phyloP scores from a whole-genome alignment of 305 asterid species.

The Fraxinus baroniana region DNA sequence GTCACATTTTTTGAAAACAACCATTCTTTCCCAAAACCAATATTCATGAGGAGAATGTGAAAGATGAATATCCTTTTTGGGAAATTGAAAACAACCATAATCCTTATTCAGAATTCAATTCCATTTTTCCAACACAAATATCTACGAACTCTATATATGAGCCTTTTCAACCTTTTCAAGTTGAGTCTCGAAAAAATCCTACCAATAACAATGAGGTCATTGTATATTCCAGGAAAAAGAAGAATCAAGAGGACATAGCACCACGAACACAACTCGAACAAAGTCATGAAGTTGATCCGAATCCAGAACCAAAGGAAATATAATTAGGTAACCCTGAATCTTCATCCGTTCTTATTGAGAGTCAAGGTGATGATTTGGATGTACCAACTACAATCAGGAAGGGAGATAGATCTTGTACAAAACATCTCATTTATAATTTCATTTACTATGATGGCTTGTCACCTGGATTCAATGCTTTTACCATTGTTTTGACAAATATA shows the following conservation, averaged over 20 bases:
- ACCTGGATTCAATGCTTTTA: background rate
- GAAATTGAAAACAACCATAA: background rate
- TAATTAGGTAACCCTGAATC: background rate
- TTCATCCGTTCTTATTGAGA: background rate
- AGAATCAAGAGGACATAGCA: background rate
- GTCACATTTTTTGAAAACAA: background rate
- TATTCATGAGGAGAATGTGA: background rate
- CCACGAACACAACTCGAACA: background rate
- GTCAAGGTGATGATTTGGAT: background rate
- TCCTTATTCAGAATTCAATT: background rate
- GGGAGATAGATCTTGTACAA: no score
- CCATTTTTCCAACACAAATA: background rate
- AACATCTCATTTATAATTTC: constrained; percentile 17
- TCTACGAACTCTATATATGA: background rate
- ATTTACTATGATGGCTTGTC: constrained; percentile 35
- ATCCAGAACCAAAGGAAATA: background rate
- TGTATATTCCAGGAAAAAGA: background rate
- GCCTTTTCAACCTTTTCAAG: background rate
- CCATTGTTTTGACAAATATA: background rate
- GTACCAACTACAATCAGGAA: constrained; percentile 48
- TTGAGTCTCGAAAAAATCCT: background rate
- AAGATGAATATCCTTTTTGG: background rate
- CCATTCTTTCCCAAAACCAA: background rate
- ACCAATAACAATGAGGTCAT: background rate
- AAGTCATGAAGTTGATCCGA: background rate